These are phyloP conservation scores for Vaccinium macrocarpon DNA, from an alignment of 148 eudicot species.

Conservation along the genomic window DNA sequence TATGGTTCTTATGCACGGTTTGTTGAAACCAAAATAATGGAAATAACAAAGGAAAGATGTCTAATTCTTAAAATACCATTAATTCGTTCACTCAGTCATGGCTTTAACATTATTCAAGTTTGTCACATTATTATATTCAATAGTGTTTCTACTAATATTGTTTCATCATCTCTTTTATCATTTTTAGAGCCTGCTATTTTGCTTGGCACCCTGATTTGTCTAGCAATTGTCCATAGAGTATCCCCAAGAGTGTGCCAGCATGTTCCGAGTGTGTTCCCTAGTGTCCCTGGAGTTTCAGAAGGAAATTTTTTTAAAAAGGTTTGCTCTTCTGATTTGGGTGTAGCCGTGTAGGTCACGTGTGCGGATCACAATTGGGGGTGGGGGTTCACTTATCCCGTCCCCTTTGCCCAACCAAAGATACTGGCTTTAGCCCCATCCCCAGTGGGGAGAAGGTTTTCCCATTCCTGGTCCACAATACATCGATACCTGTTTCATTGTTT, in stretches of 20 bases:
- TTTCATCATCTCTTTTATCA: background rate
- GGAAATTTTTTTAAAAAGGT: background rate
- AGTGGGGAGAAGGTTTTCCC: background rate
- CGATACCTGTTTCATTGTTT: background rate
- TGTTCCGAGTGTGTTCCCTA: background rate
- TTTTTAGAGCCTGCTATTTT: background rate
- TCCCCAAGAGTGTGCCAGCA: background rate
- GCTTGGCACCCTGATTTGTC: background rate
- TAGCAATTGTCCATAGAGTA: background rate
- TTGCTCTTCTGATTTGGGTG: background rate
- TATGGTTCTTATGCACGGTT: background rate
- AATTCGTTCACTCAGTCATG: background rate
- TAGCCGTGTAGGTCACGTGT: background rate
- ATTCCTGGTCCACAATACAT: background rate
- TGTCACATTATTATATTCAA: background rate
- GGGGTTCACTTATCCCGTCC: background rate
- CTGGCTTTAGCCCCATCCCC: background rate
- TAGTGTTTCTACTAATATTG: background rate
- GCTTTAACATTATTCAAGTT: background rate
- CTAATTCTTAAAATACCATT: background rate
- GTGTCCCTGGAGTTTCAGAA: background rate
- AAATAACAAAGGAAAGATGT: background rate
- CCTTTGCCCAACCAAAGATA: background rate
- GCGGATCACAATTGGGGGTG: background rate
- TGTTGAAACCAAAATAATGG: too few species aligned